Evolutionary conservation across 306 rosid genomes (phyloP), one percentile per base, ranked within the genome.

Genomic region (Acacia melanoxylon): DNA sequence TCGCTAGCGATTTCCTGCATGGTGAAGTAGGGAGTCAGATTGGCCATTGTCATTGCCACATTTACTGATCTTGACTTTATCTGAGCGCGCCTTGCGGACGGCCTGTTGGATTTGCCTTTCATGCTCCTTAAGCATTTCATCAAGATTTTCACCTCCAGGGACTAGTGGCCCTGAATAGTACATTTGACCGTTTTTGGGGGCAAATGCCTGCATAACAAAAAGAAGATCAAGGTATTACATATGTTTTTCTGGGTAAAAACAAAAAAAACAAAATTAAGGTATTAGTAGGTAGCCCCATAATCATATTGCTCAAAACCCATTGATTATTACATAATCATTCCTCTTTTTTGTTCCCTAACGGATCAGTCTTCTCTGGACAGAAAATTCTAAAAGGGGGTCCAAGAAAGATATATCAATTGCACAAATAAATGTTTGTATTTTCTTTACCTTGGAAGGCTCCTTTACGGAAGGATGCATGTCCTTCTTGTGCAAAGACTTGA

Each of bases 111-210:
- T 89, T 87, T 90, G 89, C 83, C 86, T 92, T 86, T 94, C 97
- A 15, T 92, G 94, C 86, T 92, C 93, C 87, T 90, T 92, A 13
- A 92, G 95, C 92, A 92, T 90, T 78, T 92, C 96, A 78, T 91
- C 97, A 14, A 92, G 83, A 84, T 90, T 85, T 81, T 90, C 93
- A 24, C 88, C 96, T 10, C 84, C 85, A 61, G 91, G 89, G 79
- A 94, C 74, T 85, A 91, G 78, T 11, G 94, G 98, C 74, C 98
- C 97, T 24, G 98, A 92, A 88, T 86, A 91, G 83, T 92, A 90
- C 31, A 89, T 80, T 76, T 90, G 84, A 52, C 77, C 75, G 86
- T 85, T 91, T 87, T 87, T 87, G 20, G 83, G 52, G 84, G 73
- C 83, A 69, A 54, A 76, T 27, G 85, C 87, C 96, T 94, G 90